phyloP scores from a whole-genome alignment of 768 basidiomycete species.

The Auricularia sp. region DNA sequence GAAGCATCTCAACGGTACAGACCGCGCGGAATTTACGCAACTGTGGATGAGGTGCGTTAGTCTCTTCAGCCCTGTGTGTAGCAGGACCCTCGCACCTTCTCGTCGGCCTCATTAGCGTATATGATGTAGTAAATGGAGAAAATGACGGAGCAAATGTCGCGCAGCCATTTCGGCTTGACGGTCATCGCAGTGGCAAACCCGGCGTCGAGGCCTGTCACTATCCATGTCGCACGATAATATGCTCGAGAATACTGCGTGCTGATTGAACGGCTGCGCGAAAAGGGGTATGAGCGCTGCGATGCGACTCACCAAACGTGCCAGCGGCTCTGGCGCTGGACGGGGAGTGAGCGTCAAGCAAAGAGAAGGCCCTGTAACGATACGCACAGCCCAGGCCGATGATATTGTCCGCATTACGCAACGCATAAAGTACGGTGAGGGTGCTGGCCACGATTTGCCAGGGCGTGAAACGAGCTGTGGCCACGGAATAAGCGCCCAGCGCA shows the following conservation, averaged over 20 bases:
- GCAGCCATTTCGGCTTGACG: slow-evolving; percentile 83
- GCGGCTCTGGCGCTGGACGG: slow-evolving; percentile 75
- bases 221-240: slow-evolving; percentile 95
- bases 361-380: slow-evolving; percentile 16
- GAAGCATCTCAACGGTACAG: slow-evolving; percentile 92
- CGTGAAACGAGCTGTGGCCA: slow-evolving; percentile 58
- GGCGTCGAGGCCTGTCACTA: slow-evolving; percentile 88
- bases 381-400: slow-evolving; percentile 72
- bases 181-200: slow-evolving; percentile 95
- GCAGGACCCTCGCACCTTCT: slow-evolving; percentile 56
- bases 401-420: slow-evolving; percentile 73
- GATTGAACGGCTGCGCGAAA: slow-evolving; percentile 4
- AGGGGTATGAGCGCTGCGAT: neutral
- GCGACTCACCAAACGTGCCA: slow-evolving; percentile 67
- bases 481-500: neutral
- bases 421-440: slow-evolving; percentile 78
- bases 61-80: neutral
- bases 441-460: slow-evolving; percentile 94
- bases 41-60: slow-evolving; percentile 28
- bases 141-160: slow-evolving; percentile 74
- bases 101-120: slow-evolving; percentile 85
- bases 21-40: slow-evolving; percentile 85
- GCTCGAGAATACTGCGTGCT: slow-evolving; percentile 68
- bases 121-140: slow-evolving; percentile 87
- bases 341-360: slow-evolving; percentile 2